Evolutionary conservation across 768 basidiomycete genomes (phyloP).

Genomic region (Arthromyces matolae): DNA sequence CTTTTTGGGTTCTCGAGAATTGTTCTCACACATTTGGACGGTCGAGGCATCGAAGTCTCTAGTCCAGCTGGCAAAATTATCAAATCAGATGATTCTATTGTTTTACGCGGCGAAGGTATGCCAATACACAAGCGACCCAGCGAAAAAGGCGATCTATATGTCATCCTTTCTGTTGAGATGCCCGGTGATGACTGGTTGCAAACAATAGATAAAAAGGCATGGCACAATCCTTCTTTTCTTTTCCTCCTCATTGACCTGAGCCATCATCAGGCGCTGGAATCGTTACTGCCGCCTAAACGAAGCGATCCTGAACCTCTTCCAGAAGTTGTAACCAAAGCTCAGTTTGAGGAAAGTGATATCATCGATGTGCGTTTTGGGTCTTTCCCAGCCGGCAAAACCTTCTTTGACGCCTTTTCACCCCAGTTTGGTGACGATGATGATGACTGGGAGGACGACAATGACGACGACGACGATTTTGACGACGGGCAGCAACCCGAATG

Average conservation of each 20-base stretch:
- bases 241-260: not conserved
- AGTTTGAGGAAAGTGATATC: constrained; percentile 74
- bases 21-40: constrained; percentile 88
- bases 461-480: constrained; percentile 48
- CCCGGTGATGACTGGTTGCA: constrained; percentile 75
- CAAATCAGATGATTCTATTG: constrained; percentile 67
- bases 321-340: constrained; percentile 63
- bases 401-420: constrained; percentile 72
- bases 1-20: constrained; percentile 93
- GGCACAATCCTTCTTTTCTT: not conserved
- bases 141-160: constrained; percentile 75
- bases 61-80: constrained; percentile 76
- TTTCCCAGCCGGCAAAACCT: constrained; percentile 68
- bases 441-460: constrained; percentile 68
- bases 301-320: constrained; percentile 68
- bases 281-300: constrained; percentile 75
- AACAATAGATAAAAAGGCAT: constrained; percentile 59
- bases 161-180: constrained; percentile 87
- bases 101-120: constrained; percentile 87
- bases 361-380: constrained; percentile 79
- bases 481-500: constrained; percentile 47
- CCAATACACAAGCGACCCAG: constrained; percentile 65
- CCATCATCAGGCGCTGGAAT: constrained; percentile 51
- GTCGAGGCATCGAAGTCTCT: constrained; percentile 79
- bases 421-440: constrained; percentile 74